These are phyloP conservation scores for Pseudogymnoascus sp. DNA, from an alignment of 2,329 filamentous ascomycete genomes.

Conservation along the genomic window DNA sequence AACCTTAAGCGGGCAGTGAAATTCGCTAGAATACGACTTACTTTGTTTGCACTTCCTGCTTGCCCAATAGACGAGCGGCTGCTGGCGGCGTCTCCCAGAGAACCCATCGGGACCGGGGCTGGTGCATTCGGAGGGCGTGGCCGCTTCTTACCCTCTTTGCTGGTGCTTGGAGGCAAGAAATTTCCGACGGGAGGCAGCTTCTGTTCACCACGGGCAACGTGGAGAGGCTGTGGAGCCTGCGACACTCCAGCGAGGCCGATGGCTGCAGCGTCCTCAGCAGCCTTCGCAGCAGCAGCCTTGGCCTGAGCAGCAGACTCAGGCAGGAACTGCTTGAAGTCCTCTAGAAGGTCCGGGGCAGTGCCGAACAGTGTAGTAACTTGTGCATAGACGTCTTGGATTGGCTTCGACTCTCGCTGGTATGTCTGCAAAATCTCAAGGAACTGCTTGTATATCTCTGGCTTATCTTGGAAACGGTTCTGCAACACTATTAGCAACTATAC, in stretches of 20 bases:
- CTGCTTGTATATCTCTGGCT: constrained; percentile 98
- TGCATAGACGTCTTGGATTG: constrained; percentile 95
- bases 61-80: constrained; percentile 21
- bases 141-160: constrained; percentile 86
- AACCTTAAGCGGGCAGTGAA: background rate
- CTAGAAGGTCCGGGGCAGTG: constrained; percentile 83
- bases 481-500: constrained; percentile 8
- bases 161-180: constrained; percentile 73
- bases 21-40: constrained; percentile 25
- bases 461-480: constrained; percentile 91
- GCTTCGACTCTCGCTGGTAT: constrained; percentile 95
- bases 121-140: constrained; percentile 46
- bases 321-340: constrained; percentile 98
- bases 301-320: constrained; percentile 75
- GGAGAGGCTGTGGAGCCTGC: constrained; percentile 47
- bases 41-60: constrained; percentile 41
- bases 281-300: constrained; percentile 49
- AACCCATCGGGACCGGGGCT: constrained; percentile 23
- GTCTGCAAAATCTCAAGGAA: constrained; percentile 97
- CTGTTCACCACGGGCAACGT: constrained; percentile 42
- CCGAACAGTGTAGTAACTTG: constrained; percentile 94
- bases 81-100: constrained; percentile 18
- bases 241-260: constrained; percentile 38
- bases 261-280: constrained; percentile 58
- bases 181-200: constrained; percentile 92